Evolutionary conservation across 495 filamentous ascomycete genomes (phyloP), one percentile per base, ranked within the genome.

Genomic region (Penicillium pulvis): DNA sequence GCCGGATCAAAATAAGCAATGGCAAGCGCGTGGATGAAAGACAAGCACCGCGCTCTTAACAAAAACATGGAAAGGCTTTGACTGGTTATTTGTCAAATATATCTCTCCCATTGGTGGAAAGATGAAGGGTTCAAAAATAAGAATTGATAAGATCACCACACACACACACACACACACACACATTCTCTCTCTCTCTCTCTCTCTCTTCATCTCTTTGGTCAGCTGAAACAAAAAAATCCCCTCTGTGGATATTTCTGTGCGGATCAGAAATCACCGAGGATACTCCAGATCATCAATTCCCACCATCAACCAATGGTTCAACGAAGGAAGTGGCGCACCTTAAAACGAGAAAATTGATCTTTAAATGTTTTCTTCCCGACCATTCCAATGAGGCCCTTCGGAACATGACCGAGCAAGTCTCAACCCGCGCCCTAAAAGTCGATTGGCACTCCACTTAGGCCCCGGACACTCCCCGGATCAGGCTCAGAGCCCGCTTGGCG

Each of bases 391-490:
- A 26, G 11, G 24, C 10, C 4, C 30, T 31, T 31, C 46, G 46
- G 46, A 48, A 48, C 5, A 48, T 31, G 46, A n/a, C 24, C 46
- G 26, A 24, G 43, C 43, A 24, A 23, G 43, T 46, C 16, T 46
- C 19, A 46, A 26, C 33, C 50, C 50, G 14, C 35, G 16, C 31
- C 16, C 28, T 26, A 5, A 6, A 26, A 30, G 0, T 41, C 26
- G 28, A 12, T 39, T 52, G 28, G n/a, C 28, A 17, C 35, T 51
- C 49, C 35, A 24, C n/a, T 19, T 51, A 7, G 7, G 9, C 16
- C 49, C 28, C 31, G 31, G 9, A 23, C 12, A 39, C 12, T 16
- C 12, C 8, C 35, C 20, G 33, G 12, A 23, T 52, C 6, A 5
- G 46, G 26, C 12, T 49, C 11, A 48, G 9, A n/a, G 20, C 10